A percentile compares a stretch with the other conserved stretches of the same genome.
These are phyloP conservation scores for Herpomyces periplanetae DNA, from an alignment of 2,329 filamentous ascomycete species.

Conservation along the genomic window DNA sequence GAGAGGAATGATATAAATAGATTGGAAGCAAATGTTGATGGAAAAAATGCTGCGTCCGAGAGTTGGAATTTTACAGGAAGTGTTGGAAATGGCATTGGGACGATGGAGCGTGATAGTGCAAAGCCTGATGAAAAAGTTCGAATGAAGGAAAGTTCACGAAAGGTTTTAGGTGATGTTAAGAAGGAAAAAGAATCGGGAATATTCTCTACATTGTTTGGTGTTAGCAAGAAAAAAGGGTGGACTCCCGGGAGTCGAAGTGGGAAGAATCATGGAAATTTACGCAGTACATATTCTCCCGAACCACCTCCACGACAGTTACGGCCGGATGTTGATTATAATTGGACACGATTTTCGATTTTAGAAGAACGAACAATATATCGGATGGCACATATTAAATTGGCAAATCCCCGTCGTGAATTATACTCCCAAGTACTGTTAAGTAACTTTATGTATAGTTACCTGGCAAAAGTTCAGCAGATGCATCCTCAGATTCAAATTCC, in stretches of 20 bases:
- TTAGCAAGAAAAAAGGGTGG: conserved; percentile 49
- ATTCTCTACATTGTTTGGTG: conserved; percentile 75
- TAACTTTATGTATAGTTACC: conserved; percentile 98
- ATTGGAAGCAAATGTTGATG: too few relatives aligned
- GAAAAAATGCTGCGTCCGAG: too few relatives aligned
- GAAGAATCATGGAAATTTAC: conserved; percentile 29
- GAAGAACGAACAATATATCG: conserved; percentile 91
- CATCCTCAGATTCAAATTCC: conserved; percentile 77
- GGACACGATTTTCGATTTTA: conserved; percentile 71
- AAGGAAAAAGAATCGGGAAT: conserved; percentile 58
- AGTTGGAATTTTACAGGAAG: too few relatives aligned
- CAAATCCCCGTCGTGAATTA: conserved; percentile 66
- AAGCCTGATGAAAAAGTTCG: conserved; percentile 22
- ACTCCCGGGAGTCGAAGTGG: conserved; percentile 30
- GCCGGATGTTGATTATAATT: conserved; percentile 75
- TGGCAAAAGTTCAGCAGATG: conserved; percentile 95
- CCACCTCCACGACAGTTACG: conserved; percentile 24
- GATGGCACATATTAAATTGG: conserved; percentile 93
- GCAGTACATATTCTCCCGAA: conserved; percentile 45
- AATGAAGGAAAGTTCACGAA: conserved; percentile 37
- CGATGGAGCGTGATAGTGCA: conserved; percentile 22
- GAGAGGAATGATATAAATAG: too few relatives aligned
- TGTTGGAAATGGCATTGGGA: too few relatives aligned
- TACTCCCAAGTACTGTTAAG: conserved; percentile 82
- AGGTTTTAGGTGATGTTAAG: conserved; percentile 24